A percentile compares a stretch with the other conserved stretches of the same genome.
Evolutionary conservation across 176 grass and related monocot species (phyloP).

Genomic region (Phragmites australis): DNA sequence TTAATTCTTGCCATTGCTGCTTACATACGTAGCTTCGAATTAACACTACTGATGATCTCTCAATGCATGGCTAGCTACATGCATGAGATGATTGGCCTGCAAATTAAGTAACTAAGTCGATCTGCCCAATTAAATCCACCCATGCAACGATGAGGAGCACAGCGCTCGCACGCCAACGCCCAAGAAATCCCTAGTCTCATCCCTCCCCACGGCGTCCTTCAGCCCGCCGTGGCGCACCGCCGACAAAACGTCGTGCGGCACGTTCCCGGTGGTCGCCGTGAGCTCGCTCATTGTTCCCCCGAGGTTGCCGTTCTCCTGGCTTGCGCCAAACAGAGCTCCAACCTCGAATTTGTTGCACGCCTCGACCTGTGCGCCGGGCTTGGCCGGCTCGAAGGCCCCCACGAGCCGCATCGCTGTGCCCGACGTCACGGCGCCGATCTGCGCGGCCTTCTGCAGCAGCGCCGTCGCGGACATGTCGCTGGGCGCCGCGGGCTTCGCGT

Average conservation of each 20-base stretch:
- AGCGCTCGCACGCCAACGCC: conserved; percentile 83
- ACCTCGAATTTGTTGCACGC: conserved; percentile 40
- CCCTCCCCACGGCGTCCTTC: conserved; percentile 50
- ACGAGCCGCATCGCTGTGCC: not conserved
- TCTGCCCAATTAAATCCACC: conserved; percentile 66
- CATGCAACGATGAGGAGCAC: conserved; percentile 63
- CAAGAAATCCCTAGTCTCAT: conserved; percentile 87
- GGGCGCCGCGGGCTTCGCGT: conserved; percentile 35
- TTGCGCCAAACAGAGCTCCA: conserved; percentile 26
- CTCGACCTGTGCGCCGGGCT: no score
- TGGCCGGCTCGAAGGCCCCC: no score
- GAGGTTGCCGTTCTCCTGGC: conserved; percentile 35
- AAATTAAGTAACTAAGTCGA: not conserved
- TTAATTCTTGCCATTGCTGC: not conserved
- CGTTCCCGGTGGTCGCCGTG: conserved; percentile 27
- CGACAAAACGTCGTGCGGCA: conserved; percentile 52
- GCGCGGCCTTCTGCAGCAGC: conserved; percentile 75
- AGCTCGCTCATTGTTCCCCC: conserved; percentile 35
- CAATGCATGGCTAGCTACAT: conserved; percentile 20
- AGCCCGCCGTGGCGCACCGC: conserved; percentile 38
- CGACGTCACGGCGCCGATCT: conserved; percentile 59
- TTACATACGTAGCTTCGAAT: no score
- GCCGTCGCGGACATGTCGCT: conserved; percentile 82
- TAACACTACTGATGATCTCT: not conserved
- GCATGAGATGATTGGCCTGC: not conserved